Evolutionary conservation across 2,329 filamentous ascomycete genomes (phyloP).

Genomic region (Aspergillus luchuensis): DNA sequence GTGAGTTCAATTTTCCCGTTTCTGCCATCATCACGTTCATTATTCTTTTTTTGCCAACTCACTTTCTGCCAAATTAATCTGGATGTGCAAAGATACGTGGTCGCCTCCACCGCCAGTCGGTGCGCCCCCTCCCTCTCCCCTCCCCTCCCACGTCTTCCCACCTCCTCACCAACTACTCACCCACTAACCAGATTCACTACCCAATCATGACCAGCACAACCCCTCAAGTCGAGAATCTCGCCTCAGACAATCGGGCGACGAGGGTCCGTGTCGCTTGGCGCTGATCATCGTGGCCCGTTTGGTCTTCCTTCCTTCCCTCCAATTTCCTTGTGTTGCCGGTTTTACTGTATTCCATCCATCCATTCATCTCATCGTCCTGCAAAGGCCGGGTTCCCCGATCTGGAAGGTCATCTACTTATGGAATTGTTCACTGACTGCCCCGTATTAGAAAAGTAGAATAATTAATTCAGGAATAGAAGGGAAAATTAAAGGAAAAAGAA

Average conservation of each 20-base stretch:
- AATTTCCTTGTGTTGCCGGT: no score
- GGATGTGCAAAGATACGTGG: slow-evolving; percentile 21
- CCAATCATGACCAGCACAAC: neutral
- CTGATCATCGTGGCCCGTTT: neutral
- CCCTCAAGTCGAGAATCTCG: neutral
- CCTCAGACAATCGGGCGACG: neutral
- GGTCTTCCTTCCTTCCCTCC: no score
- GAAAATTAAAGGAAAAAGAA: no score
- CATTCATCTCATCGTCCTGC: no score
- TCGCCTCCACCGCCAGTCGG: slow-evolving; percentile 26
- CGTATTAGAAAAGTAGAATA: neutral
- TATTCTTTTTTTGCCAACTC: neutral
- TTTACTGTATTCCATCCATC: no score
- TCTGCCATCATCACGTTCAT: no score
- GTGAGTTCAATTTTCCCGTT: no score
- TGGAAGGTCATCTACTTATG: neutral
- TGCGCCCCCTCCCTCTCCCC: slow-evolving; percentile 11
- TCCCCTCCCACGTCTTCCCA: neutral
- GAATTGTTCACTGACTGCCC: neutral
- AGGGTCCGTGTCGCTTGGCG: slow-evolving; percentile 6
- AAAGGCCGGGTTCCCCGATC: neutral
- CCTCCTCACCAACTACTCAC: slow-evolving; percentile 1
- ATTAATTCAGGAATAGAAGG: neutral
- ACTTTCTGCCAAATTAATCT: neutral
- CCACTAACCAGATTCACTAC: neutral